Evolutionary conservation across 208 protist genomes (phyloP), one percentile per base, ranked within the genome.

Genomic region (Crithidia expoeki): DNA sequence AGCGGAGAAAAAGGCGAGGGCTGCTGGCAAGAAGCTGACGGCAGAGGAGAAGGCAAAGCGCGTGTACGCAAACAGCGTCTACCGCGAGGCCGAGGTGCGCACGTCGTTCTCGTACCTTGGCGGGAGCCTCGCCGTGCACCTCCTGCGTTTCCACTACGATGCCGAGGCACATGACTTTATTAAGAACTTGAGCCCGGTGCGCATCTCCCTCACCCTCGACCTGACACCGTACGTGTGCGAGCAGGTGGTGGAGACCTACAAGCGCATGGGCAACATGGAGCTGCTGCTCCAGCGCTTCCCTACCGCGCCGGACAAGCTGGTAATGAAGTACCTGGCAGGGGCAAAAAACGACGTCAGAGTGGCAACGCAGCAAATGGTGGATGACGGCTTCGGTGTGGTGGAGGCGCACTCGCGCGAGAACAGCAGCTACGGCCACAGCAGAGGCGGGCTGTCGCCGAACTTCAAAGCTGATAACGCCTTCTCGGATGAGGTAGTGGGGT

Each of bases 61-160:
- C 0, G 71, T 81, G 25, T 72, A 72, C 50, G 69, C 68, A 16
- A 86, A 94, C 66, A 90, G 85, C 57, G 38, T 96, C 11, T 96
- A 96, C 58, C 68, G 71, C n/a, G 87, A 94, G 38, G 91, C 91
- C 2, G 73, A 80, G 50, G 85, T 94, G 38, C 57, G 65, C 60
- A 89, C 80, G 3, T 79, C 51, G 34, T 81, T 96, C 21, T 85
- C 83, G 12, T 72, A 71, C 7, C 70, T 96, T 9, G 88, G 88
- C 40, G 88, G 81, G 16, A 89, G 81, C 49, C 59, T 96, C 7
- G 91, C 82, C 19, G 46, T 96, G 14, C 88, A 96, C 64, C 67
- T 96, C 19, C 76, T 96, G 34, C 88, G 91, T 51, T 96, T 96
- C 71, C 86, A 93, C 40, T 93, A 80, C 67, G 78, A 92, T 36